phyloP scores from a whole-genome alignment of 2,329 filamentous ascomycete species.

The Aspergillus arachidicola region DNA sequence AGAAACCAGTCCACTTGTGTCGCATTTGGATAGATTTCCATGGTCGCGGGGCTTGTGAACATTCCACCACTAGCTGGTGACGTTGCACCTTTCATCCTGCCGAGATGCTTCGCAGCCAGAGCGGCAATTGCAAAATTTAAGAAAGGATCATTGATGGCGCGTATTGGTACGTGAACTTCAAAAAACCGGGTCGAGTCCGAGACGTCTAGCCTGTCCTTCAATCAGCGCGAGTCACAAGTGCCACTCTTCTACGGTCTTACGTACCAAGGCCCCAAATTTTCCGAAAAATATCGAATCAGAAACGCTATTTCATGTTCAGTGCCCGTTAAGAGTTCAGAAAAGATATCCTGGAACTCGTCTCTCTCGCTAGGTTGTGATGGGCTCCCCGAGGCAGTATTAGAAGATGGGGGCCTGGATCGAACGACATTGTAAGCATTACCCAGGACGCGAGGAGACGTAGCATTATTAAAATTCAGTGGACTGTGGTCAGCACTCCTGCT shows the following conservation, averaged over 20 bases:
- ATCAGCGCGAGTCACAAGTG: slow-evolving; percentile 18
- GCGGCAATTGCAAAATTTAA: slow-evolving; percentile 42
- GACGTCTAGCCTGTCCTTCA: slow-evolving; percentile 36
- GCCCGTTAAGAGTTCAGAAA: slow-evolving; percentile 41
- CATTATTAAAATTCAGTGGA: slow-evolving; percentile 4
- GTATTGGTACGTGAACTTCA: slow-evolving; percentile 39
- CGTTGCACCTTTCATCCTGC: slow-evolving; percentile 33
- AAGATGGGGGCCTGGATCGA: slow-evolving; percentile 8
- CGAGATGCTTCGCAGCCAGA: slow-evolving; percentile 44
- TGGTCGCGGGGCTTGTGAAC: slow-evolving; percentile 48
- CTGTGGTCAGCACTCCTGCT: slow-evolving; percentile 4
- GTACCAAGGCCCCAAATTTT: slow-evolving; percentile 40
- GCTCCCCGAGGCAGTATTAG: slow-evolving; percentile 14
- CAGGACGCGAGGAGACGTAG: not conserved
- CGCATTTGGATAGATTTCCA: slow-evolving; percentile 54
- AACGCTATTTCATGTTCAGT: slow-evolving; percentile 43
- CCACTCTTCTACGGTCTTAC: not conserved
- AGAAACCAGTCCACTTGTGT: slow-evolving; percentile 59
- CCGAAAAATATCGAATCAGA: slow-evolving; percentile 40
- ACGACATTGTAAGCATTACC: not conserved
- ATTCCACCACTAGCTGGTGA: slow-evolving; percentile 24
- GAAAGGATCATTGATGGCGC: slow-evolving; percentile 37
- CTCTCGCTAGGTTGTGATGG: slow-evolving; percentile 27
- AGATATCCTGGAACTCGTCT: slow-evolving; percentile 38
- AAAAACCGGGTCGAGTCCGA: slow-evolving; percentile 45